Evolutionary conservation across 2,329 filamentous ascomycete species (phyloP).

Genomic region (Arthrinium phaeospermum): DNA sequence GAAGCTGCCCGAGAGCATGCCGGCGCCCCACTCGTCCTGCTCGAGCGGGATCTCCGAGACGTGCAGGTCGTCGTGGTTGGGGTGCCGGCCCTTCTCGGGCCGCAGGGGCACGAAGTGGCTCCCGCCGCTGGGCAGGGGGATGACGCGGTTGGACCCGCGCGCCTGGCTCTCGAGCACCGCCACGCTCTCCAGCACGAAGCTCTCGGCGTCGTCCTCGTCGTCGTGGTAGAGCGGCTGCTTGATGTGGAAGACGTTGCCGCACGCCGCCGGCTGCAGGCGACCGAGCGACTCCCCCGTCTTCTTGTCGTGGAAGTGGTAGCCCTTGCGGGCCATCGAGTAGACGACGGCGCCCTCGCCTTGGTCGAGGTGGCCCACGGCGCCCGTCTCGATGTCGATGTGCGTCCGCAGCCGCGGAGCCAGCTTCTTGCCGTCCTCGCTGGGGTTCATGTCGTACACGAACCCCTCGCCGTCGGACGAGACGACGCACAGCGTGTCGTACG

Average conservation of each 20-base stretch:
- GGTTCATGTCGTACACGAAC: slow-evolving; percentile 50
- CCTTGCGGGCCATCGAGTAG: slow-evolving; percentile 48
- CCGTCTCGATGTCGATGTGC: slow-evolving; percentile 44
- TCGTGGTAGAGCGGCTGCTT: not conserved
- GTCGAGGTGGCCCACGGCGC: slow-evolving; percentile 50
- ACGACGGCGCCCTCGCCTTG: slow-evolving; percentile 48
- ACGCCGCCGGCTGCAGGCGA: slow-evolving; percentile 36
- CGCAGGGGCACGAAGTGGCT: slow-evolving; percentile 36
- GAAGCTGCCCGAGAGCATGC: slow-evolving; percentile 46
- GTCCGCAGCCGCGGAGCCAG: slow-evolving; percentile 40
- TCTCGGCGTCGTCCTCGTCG: slow-evolving; percentile 29
- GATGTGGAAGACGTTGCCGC: not conserved
- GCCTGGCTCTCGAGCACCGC: slow-evolving; percentile 5
- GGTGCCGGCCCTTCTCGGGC: slow-evolving; percentile 28
- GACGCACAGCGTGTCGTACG: slow-evolving; percentile 49
- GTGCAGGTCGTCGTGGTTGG: slow-evolving; percentile 25
- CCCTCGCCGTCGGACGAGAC: slow-evolving; percentile 49
- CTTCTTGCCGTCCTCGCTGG: slow-evolving; percentile 14
- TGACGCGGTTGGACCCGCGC: not conserved
- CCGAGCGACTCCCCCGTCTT: slow-evolving; percentile 44
- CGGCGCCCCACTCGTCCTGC: slow-evolving; percentile 54
- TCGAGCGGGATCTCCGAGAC: slow-evolving; percentile 34
- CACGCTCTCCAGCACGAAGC: slow-evolving; percentile 7
- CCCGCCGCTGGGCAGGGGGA: slow-evolving; percentile 23
- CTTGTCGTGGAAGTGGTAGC: slow-evolving; percentile 50